Conservation (phyloP, 2,329 filamentous ascomycete species). For the Clarireedia hainanense region DNA sequence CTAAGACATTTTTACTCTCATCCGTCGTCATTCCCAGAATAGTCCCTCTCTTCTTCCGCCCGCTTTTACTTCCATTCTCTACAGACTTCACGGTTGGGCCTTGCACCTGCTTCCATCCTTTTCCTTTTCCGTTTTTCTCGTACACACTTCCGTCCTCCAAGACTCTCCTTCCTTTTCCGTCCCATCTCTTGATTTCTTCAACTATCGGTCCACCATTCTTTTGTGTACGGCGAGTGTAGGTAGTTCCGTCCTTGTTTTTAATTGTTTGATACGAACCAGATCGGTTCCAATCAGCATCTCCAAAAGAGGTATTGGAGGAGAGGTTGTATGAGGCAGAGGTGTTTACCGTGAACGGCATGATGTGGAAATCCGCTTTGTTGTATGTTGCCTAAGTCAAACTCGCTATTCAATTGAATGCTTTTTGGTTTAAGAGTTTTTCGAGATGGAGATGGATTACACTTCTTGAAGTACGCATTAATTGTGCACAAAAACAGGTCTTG, state of each 20-base stretch:
- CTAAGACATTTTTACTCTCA: not conserved
- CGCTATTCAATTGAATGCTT: not conserved
- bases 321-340: constrained; percentile 4
- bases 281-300: not conserved
- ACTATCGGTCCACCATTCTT: constrained; percentile 2
- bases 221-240: constrained; percentile 4
- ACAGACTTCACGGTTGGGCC: constrained; percentile 1
- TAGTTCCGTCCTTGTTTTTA: constrained; percentile 6
- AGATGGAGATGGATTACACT: not conserved
- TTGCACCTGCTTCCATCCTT: constrained; percentile 4
- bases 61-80: not conserved
- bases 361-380: not conserved
- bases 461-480: not conserved
- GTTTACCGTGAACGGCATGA: constrained; percentile 7
- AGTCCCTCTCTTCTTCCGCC: not conserved
- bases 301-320: constrained; percentile 1
- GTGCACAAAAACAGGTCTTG: not conserved
- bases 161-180: constrained; percentile 4
- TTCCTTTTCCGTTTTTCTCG: constrained; percentile 8
- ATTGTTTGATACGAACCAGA: constrained; percentile 2
- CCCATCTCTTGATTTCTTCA: constrained; percentile 7
- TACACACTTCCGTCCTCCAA: constrained; percentile 8
- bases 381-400: not conserved
- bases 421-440: not conserved
- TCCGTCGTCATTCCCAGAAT: constrained; percentile 7